Evolutionary conservation across 768 basidiomycete genomes (phyloP).

Genomic region (Suillus hirtellus): DNA sequence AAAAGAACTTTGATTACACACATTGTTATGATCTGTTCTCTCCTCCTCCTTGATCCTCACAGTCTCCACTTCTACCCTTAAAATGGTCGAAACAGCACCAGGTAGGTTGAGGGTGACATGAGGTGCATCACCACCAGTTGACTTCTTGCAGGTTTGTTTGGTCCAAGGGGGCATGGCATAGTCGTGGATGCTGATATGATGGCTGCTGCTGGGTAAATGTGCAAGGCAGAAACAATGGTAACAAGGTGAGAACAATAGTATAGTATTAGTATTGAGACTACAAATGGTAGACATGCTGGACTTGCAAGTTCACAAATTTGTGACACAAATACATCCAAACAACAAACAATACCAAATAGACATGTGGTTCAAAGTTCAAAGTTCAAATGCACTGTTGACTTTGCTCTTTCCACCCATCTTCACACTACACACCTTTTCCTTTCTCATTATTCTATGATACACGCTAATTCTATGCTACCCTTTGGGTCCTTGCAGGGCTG

Average conservation of each 20-base stretch:
- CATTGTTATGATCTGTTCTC: background rate
- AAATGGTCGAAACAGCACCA: background rate
- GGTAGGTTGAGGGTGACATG: background rate
- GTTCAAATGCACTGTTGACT: background rate
- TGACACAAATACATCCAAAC: no score
- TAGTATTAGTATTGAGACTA: background rate
- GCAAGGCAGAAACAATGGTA: background rate
- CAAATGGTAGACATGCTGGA: no score
- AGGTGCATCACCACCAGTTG: background rate
- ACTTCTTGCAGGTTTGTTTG: background rate
- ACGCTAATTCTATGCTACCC: background rate
- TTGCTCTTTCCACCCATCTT: background rate
- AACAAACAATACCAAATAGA: no score
- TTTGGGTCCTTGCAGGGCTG: conserved; percentile 2
- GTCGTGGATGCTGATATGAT: background rate
- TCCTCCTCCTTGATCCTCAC: background rate
- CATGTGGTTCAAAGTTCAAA: no score
- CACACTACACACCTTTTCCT: background rate
- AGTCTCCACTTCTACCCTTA: no score
- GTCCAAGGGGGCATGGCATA: background rate
- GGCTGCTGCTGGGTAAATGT: background rate
- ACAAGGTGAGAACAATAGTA: background rate
- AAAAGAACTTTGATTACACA: no score
- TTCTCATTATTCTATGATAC: background rate
- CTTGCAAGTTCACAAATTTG: no score